Evolutionary conservation across 1,284 basidiomycete genomes (phyloP).

Genomic region (Athelia sp.): DNA sequence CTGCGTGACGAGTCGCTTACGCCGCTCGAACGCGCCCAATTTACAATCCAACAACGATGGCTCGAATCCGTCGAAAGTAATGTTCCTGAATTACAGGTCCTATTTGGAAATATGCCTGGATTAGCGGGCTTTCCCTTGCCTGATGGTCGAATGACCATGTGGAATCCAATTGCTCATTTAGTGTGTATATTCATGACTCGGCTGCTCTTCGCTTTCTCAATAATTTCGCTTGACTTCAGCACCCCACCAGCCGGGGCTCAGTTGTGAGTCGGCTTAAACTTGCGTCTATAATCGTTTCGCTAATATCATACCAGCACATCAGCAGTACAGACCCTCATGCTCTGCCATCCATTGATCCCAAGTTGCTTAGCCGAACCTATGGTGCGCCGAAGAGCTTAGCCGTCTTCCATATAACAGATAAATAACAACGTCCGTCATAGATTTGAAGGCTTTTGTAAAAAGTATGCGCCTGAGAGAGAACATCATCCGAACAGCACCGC

Average conservation of each 20-base stretch:
- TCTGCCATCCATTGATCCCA: slow-evolving; percentile 32
- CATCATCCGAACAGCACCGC: not conserved
- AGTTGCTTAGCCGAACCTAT: slow-evolving; percentile 22
- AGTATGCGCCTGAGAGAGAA: not conserved
- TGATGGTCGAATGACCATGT: not conserved
- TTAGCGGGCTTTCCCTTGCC: not conserved
- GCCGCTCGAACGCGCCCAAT: not conserved
- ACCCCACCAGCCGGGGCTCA: not conserved
- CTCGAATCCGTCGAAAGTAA: not conserved
- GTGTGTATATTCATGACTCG: too few relatives aligned
- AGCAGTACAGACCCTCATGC: slow-evolving; percentile 24
- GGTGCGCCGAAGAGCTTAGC: not conserved
- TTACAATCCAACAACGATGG: not conserved
- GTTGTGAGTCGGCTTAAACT: not conserved
- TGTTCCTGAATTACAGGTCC: not conserved
- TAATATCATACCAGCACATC: slow-evolving; percentile 13
- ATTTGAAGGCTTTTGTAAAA: not conserved
- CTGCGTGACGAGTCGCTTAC: not conserved
- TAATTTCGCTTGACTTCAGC: not conserved
- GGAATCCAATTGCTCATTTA: not conserved
- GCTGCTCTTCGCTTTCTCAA: not conserved
- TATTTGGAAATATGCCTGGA: not conserved
- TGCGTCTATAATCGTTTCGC: too few relatives aligned
- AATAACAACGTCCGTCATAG: not conserved
- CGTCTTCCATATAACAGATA: not conserved